These are phyloP conservation scores for Trichophyton rubrum DNA, from an alignment of 2,329 filamentous ascomycete species.

Conservation along the genomic window DNA sequence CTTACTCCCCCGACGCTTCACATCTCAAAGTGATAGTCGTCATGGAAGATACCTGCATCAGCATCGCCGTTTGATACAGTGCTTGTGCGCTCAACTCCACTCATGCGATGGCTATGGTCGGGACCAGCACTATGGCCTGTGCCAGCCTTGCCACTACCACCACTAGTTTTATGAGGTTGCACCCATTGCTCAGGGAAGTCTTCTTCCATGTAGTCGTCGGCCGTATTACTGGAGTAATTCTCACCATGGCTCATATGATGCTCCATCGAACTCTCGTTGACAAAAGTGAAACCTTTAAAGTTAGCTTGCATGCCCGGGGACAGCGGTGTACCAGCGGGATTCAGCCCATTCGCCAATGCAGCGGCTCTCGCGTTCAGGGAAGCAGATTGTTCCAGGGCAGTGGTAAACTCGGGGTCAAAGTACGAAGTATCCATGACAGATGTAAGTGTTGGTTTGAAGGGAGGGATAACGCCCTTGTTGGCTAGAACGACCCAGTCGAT, in stretches of 20 bases:
- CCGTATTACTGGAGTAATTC: conserved; percentile 24
- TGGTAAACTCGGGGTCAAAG: conserved; percentile 97
- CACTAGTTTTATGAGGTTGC: not conserved
- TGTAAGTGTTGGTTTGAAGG: conserved; percentile 95
- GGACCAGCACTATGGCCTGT: not conserved
- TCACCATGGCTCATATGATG: conserved; percentile 46
- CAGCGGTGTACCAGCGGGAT: conserved; percentile 79
- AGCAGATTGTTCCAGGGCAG: conserved; percentile 71
- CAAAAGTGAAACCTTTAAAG: conserved; percentile 96
- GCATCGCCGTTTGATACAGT: conserved; percentile 16
- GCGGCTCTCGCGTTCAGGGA: conserved; percentile 87
- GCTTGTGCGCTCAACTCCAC: conserved; percentile 30
- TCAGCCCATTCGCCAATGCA: conserved; percentile 64
- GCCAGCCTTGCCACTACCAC: not conserved
- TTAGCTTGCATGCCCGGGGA: conserved; percentile 95
- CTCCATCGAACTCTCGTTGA: conserved; percentile 92
- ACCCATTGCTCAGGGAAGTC: conserved; percentile 4
- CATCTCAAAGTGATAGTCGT: conserved; percentile 36
- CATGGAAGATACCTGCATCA: conserved; percentile 32
- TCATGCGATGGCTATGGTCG: conserved; percentile 30
- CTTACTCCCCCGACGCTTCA: conserved; percentile 14
- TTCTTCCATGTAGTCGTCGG: conserved; percentile 26
- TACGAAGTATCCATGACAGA: conserved; percentile 94
- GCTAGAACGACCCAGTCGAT: conserved; percentile 81
- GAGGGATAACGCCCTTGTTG: conserved; percentile 86